Conservation (phyloP, 495 filamentous ascomycete species). For the Xylaria intraflava region DNA sequence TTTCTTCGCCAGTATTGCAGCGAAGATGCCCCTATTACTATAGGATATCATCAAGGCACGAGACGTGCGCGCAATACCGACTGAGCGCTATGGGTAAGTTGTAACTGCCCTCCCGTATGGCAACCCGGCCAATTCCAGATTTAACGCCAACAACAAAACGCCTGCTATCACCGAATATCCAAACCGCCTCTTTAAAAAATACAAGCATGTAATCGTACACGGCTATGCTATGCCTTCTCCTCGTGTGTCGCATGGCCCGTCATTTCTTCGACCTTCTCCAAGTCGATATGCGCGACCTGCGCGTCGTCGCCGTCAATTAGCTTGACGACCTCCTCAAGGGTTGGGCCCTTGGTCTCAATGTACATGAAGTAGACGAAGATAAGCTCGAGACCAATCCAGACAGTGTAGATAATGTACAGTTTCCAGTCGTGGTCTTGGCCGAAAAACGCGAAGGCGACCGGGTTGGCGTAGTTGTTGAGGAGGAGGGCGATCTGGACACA, state of each 20-base stretch:
- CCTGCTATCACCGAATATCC: too few relatives aligned
- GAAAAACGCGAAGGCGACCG: conserved; percentile 50
- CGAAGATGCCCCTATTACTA: too few relatives aligned
- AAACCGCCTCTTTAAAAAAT: too few relatives aligned
- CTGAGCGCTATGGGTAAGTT: too few relatives aligned
- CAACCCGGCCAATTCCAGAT: too few relatives aligned
- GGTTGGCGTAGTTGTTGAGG: conserved; percentile 55
- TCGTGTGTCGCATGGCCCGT: conserved; percentile 3
- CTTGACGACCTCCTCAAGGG: conserved; percentile 60
- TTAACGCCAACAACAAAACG: too few relatives aligned
- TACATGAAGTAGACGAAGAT: conserved; percentile 59
- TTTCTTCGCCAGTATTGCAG: too few relatives aligned
- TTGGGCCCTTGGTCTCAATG: conserved; percentile 57
- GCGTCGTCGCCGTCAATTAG: conserved; percentile 55
- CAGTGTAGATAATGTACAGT: conserved; percentile 58
- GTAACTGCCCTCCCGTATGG: too few relatives aligned
- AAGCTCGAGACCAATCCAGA: conserved; percentile 54
- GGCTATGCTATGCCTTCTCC: too few relatives aligned
- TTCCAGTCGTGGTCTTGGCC: conserved; percentile 43
- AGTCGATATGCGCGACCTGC: conserved; percentile 37
- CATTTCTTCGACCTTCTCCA: conserved; percentile 33
- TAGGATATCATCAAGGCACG: too few relatives aligned
- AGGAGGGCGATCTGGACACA: conserved; percentile 45
- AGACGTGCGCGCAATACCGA: too few relatives aligned
- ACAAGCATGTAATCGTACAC: too few relatives aligned